phyloP scores from a whole-genome alignment of 768 basidiomycete species.

The Lyophyllum decastes region DNA sequence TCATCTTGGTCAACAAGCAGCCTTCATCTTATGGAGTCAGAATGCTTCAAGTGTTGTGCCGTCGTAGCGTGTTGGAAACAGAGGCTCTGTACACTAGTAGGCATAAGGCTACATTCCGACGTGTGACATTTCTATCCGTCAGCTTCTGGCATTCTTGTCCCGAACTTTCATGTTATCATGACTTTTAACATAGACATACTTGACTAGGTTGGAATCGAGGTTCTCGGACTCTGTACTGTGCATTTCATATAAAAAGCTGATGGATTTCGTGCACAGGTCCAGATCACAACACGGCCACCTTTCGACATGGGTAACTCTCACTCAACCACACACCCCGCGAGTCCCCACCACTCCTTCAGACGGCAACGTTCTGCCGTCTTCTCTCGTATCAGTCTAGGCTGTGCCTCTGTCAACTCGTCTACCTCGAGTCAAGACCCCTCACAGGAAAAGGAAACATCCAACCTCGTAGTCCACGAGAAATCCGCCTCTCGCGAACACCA shows the following conservation, averaged over 20 bases:
- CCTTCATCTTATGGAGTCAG: slow-evolving; percentile 11
- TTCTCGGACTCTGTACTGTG: slow-evolving; percentile 1
- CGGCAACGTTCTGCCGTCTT: slow-evolving; percentile 37
- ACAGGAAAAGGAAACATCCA: slow-evolving; percentile 45
- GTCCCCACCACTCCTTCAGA: slow-evolving; percentile 22
- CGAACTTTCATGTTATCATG: slow-evolving; percentile 15
- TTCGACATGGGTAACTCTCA: slow-evolving; percentile 34
- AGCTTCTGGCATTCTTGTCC: slow-evolving; percentile 8
- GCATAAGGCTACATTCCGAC: slow-evolving; percentile 7
- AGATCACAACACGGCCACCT: slow-evolving; percentile 2
- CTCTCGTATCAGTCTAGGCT: slow-evolving; percentile 41
- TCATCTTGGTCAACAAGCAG: slow-evolving; percentile 1
- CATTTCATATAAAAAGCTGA: slow-evolving; percentile 15
- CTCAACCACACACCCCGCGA: slow-evolving; percentile 20
- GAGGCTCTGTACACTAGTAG: slow-evolving; percentile 6
- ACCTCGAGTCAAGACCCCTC: slow-evolving; percentile 35
- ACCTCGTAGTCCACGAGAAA: slow-evolving; percentile 33
- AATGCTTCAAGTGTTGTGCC: background rate
- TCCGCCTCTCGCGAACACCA: slow-evolving; percentile 22
- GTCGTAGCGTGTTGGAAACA: slow-evolving; percentile 8
- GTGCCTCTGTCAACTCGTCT: slow-evolving; percentile 35
- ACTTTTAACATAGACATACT: slow-evolving; percentile 12
- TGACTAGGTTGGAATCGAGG: slow-evolving; percentile 7
- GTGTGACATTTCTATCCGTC: slow-evolving; percentile 20
- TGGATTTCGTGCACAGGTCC: background rate